Base-by-base conservation (phyloP, 2,329 filamentous ascomycete genomes). In the Davidsoniella virescens region DNA sequence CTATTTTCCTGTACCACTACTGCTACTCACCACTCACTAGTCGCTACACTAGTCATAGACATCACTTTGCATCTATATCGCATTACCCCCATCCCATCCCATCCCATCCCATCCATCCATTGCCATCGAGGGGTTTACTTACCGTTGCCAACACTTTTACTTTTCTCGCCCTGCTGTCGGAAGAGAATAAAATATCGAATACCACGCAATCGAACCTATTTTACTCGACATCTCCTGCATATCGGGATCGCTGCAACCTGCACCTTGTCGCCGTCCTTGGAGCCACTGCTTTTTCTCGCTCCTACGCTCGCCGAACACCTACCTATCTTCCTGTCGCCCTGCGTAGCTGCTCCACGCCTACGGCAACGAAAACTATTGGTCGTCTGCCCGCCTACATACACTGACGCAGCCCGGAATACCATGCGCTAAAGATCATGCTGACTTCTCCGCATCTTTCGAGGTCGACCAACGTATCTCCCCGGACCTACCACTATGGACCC, bases 401-500 rank as follows among this genome's bases (percentile, higher is more conserved):
- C 33, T 29, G 18, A 39, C 48, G 33, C 18, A 20, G 26, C 33
- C 48, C 44, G 20, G 36, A 41, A 20, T 47, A 46, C 47, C 37
- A 53, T 50, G 52, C 52, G 37, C 41, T 18, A 44, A 44, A 41
- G 44, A 53, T 44, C 52, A 53, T 53, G 52, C 45, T 53, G 44
- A 53, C 52, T 33, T 53, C 48, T 38, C 52, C 52, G 40, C 52
- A 50, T 44, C 37, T 53, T 39, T 48, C 44, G 40, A 53, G 52
- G 33, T 50, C 52, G 44, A 40, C 48, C 10, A 48, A 40, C 50
- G 48, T 49, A 33, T 49, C 52, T 18, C 52, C 52, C 16, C 40
- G 44, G 37, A 47, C 39, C 29, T 50, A 50, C 36, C 48, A 53
- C 44, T 53, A 53, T 53, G 52, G 48, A 25, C 48, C 44, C 43